Evolutionary conservation across 2,329 filamentous ascomycete species (phyloP), one percentile per base, ranked within the genome.

Genomic region (Scedosporium apiospermum): DNA sequence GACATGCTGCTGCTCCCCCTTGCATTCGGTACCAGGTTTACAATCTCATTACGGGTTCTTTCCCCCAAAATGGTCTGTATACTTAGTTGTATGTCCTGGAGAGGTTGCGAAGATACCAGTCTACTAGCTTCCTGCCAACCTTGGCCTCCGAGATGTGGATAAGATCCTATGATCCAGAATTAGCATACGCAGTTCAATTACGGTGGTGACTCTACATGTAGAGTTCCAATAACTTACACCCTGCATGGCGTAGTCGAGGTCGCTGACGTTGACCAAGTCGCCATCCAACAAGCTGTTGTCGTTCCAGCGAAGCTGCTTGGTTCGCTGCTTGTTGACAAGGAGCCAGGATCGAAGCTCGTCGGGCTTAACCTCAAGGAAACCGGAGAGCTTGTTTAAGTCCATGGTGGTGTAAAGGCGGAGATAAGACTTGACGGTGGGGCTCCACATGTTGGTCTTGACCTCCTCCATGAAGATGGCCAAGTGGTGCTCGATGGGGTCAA

Each of bases 141-240:
- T 99, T 99, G 69, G 93, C 93, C 80, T 99, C 95, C 64, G 93
- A 97, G 69, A 99, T 95, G 78, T 99, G 95, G 75, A 99, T 99
- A 71, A 99, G 80, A 74, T 99, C 93, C 89, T 92, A 58, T 62
- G 21, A 53, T n/a, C 51, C 6, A 10, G 27, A 53, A 62, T 64
- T 66, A 64, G 51, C 49, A 26, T 16, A n/a, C 5, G 23, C 42
- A 23, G 9, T 27, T n/a, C 88, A 91, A 60, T 41, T 23, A 46
- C 6, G 34, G 10, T 6, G 34, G 10, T 12, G 44, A 62, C 60
- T 60, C 64, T 58, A 44, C 41, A 21, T 18, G 18, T 6, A 23
- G 9, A 6, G 60, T 46, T 10, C 58, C 58, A 49, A 58, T 57
- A 1, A 87, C 88, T 81, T 83, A 91, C 89, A 68, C 92, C 91